Evolutionary conservation across 228 moss, liverwort and hornwort genomes (phyloP).

Genomic region (Sphagnum fallax): DNA sequence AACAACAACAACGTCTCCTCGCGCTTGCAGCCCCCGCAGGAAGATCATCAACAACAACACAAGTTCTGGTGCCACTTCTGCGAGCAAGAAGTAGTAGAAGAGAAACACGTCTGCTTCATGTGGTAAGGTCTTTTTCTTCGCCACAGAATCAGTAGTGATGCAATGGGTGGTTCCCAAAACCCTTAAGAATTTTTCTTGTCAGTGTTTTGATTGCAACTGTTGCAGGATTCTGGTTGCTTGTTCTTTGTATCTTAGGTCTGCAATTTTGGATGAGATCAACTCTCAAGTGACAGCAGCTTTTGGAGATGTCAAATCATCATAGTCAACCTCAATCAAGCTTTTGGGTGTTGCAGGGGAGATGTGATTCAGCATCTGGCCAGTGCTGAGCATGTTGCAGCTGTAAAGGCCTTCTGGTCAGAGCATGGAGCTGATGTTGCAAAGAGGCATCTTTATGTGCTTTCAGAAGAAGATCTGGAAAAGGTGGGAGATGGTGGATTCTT

Average conservation of each 20-base stretch:
- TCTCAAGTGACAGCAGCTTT: too few species aligned
- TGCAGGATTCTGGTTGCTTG: too few species aligned
- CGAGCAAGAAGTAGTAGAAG: slow-evolving; percentile 55
- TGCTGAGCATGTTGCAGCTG: slow-evolving; percentile 31
- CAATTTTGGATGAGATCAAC: too few species aligned
- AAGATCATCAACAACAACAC: slow-evolving; percentile 8
- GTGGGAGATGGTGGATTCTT: slow-evolving; percentile 15
- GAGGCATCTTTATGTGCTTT: slow-evolving; percentile 32
- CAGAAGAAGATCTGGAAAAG: slow-evolving; percentile 42
- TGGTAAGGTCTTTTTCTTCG: slow-evolving; percentile 19
- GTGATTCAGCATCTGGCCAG: slow-evolving; percentile 72
- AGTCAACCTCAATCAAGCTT: too few species aligned
- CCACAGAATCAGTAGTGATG: too few species aligned
- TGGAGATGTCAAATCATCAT: too few species aligned
- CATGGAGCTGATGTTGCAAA: slow-evolving; percentile 64
- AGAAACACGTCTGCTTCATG: slow-evolving; percentile 22
- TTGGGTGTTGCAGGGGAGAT: slow-evolving; percentile 16
- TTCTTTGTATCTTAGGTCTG: too few species aligned
- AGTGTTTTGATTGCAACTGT: too few species aligned
- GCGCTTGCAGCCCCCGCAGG: slow-evolving; percentile 14
- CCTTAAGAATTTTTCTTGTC: background rate
- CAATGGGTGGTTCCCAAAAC: too few species aligned
- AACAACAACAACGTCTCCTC: slow-evolving; percentile 15
- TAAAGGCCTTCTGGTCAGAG: slow-evolving; percentile 63
- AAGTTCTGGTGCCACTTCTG: slow-evolving; percentile 89